Conservation (phyloP, 1,139 yeast genomes). For the Hemisphaericaspora subhashii region DNA sequence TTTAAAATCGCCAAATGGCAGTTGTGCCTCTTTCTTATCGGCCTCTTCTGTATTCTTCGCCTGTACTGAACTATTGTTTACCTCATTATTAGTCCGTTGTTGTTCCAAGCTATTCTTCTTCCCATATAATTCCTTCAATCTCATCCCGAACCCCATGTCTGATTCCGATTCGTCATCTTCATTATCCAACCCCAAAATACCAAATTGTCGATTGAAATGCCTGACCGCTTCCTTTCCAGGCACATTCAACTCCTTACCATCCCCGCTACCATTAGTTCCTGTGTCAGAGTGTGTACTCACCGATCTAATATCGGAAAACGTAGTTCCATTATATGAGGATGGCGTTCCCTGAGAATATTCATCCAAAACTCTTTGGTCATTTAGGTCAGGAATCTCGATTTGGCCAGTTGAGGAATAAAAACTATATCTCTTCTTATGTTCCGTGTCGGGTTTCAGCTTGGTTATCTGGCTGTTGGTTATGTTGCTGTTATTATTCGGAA, state of each 20-base stretch:
- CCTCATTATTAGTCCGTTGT: too few species aligned
- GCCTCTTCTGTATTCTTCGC: too few species aligned
- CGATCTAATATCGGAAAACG: constrained; percentile 29
- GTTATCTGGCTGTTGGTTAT: constrained; percentile 33
- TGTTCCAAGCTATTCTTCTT: too few species aligned
- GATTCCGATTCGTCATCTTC: constrained; percentile 37
- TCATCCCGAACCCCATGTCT: constrained; percentile 11
- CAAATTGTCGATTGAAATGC: constrained; percentile 28
- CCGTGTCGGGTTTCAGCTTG: constrained; percentile 14
- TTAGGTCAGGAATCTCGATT: constrained; percentile 45
- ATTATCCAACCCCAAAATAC: constrained; percentile 22
- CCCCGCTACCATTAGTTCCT: constrained; percentile 18
- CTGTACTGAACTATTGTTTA: too few species aligned
- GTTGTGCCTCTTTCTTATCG: too few species aligned
- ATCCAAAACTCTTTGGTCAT: constrained; percentile 21
- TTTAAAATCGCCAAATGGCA: too few species aligned
- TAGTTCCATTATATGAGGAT: constrained; percentile 28
- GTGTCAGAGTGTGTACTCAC: constrained; percentile 20
- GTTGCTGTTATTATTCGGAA: constrained; percentile 38
- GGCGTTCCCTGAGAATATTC: constrained; percentile 24
- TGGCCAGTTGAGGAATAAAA: constrained; percentile 34
- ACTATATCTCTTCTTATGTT: constrained; percentile 24
- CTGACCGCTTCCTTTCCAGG: constrained; percentile 35
- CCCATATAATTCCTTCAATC: not conserved
- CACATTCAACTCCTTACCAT: constrained; percentile 21